Evolutionary conservation across 257 asterid species (phyloP), one percentile per base, ranked within the genome.

Genomic region (Knoxia roxburghii): DNA sequence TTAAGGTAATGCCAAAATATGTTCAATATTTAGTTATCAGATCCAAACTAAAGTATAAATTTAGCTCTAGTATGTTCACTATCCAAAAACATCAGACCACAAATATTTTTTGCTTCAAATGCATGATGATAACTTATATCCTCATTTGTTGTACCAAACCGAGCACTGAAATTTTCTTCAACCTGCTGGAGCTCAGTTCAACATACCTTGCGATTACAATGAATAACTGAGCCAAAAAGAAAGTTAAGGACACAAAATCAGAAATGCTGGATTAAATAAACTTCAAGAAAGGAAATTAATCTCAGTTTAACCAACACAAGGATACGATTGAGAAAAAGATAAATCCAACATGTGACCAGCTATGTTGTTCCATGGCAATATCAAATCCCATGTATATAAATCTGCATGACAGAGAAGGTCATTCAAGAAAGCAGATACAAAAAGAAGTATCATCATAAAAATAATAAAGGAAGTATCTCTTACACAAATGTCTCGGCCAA

Each of bases 311-410:
- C 56, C 50, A 24, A 60, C 60, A 39, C 35, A 78, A 88, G 99
- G 97, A 94, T 90, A 94, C 97, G 73, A 94, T 84, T 76, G 99
- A 94, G 84, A 90, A 93, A 73, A 88, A 88, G 84, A 94, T 94
- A 74, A 94, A 94, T 84, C 99, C 99, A 80, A 90, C 68, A 72
- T 94, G 97, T 60, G 97, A 88, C 99, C 95, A 90, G 86, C 99
- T 90, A 85, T 90, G 97, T 68, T 88, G 84, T 75, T 94, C 97
- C 95, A 94, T 90, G 75, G 95, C 99, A 72, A 94, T 94, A 84
- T 90, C 97, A 71, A 93, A 85, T 49, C 99, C 99, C 99, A 93
- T 90, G 80, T 94, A 94, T 76, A 94, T 90, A 78, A 94, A 94
- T 78, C 99, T 93, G 92, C 85, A 79, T 35, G 67, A 74, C 23